Evolutionary conservation across 768 basidiomycete genomes (phyloP).

Genomic region (Pluteus cervinus): DNA sequence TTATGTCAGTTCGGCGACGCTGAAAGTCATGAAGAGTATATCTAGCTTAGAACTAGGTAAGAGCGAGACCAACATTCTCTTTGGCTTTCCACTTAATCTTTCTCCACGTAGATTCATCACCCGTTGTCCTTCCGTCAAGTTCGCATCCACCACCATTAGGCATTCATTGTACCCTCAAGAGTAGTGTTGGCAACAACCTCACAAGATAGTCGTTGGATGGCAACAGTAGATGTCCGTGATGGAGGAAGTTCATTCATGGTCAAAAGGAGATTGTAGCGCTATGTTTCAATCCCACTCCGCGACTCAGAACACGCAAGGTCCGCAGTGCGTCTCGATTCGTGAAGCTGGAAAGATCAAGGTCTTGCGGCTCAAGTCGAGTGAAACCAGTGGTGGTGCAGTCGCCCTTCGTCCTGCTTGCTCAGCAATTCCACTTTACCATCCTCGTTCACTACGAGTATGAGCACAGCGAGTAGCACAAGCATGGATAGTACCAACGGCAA

Average conservation of each 20-base stretch:
- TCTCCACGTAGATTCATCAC: constrained; percentile 62
- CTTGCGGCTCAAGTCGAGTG: too few relatives aligned
- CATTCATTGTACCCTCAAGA: constrained; percentile 63
- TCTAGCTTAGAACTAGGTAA: constrained; percentile 75
- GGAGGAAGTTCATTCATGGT: too few relatives aligned
- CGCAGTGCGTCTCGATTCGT: too few relatives aligned
- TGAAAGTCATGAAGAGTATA: constrained; percentile 68
- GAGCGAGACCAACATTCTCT: constrained; percentile 12
- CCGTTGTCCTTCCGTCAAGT: constrained; percentile 83
- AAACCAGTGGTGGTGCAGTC: too few relatives aligned
- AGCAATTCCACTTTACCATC: too few relatives aligned
- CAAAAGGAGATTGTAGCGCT: too few relatives aligned
- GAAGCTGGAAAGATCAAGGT: too few relatives aligned
- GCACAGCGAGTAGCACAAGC: constrained; percentile 3
- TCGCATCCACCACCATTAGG: constrained; percentile 93
- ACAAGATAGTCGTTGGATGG: constrained; percentile 80
- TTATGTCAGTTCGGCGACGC: constrained; percentile 62
- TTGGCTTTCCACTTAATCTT: constrained; percentile 3
- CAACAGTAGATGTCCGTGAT: constrained; percentile 75
- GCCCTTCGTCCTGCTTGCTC: too few relatives aligned
- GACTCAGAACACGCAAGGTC: too few relatives aligned
- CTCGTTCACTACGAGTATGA: not conserved
- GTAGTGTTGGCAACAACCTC: constrained; percentile 71
- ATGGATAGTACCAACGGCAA: constrained; percentile 29
- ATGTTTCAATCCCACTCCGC: too few relatives aligned